A percentile compares a stretch with the other conserved stretches of the same genome.
Evolutionary conservation across 2,329 filamentous ascomycete species (phyloP).

Genomic region (Talaromyces amestolkiae): DNA sequence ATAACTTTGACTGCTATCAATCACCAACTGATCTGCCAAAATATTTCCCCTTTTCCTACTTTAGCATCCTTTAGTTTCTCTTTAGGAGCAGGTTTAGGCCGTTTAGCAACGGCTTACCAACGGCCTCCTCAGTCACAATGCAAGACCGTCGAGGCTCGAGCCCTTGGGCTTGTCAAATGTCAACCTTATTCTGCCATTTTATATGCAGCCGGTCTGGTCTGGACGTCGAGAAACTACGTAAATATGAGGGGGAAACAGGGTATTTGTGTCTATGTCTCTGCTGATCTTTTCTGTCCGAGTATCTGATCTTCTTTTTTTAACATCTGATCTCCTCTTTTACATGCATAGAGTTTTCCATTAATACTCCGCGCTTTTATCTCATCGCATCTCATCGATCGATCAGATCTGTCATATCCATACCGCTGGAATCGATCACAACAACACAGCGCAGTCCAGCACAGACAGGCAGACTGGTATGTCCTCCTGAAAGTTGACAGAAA

Average conservation of each 20-base stretch:
- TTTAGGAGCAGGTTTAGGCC: no score
- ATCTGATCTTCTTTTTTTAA: neutral
- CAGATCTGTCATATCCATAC: constrained; percentile 8
- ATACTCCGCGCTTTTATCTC: neutral
- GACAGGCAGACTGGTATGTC: neutral
- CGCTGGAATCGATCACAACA: neutral
- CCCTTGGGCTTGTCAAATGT: neutral
- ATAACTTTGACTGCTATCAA: neutral
- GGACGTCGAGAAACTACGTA: neutral
- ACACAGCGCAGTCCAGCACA: no score
- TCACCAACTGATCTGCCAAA: neutral
- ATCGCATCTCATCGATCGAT: constrained; percentile 2
- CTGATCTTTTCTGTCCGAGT: neutral
- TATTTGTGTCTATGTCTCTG: neutral
- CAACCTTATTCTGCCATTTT: neutral
- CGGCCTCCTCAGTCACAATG: neutral
- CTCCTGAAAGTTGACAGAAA: neutral
- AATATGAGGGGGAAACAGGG: neutral
- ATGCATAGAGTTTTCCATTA: constrained; percentile 4
- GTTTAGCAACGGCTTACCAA: neutral
- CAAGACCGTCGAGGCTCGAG: neutral
- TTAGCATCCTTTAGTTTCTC: neutral
- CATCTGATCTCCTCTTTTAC: neutral
- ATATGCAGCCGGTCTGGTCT: neutral
- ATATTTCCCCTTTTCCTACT: neutral